These are phyloP conservation scores for Hyaloperonospora brassicae DNA, from an alignment of 352 stramenopile species.

Conservation along the genomic window DNA sequence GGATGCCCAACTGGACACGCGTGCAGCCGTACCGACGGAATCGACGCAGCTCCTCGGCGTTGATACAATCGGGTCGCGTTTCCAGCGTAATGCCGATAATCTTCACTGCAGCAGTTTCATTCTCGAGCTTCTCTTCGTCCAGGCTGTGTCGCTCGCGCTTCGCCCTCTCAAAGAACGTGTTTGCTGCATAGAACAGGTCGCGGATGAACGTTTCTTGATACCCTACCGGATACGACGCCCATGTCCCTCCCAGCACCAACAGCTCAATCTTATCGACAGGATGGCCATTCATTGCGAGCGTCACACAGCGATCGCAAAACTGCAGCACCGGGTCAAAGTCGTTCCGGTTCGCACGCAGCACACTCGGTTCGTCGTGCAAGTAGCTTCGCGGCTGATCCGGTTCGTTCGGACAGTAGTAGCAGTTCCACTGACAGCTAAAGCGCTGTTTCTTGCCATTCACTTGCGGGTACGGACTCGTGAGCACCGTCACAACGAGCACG, in stretches of 20 bases:
- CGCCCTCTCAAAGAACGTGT: slow-evolving; percentile 82
- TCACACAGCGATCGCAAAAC: slow-evolving; percentile 87
- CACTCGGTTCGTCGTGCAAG: slow-evolving; percentile 89
- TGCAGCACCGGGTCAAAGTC: slow-evolving; percentile 89
- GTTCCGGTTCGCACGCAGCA: slow-evolving; percentile 88
- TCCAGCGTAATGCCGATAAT: slow-evolving; percentile 89
- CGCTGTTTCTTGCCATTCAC: slow-evolving; percentile 80
- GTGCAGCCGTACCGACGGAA: slow-evolving; percentile 82
- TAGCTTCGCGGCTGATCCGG: slow-evolving; percentile 88
- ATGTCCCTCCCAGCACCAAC: slow-evolving; percentile 87
- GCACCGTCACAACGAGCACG: slow-evolving; percentile 88
- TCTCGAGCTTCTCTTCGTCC: slow-evolving; percentile 85
- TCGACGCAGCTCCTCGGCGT: slow-evolving; percentile 71
- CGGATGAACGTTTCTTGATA: slow-evolving; percentile 90
- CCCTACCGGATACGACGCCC: slow-evolving; percentile 86
- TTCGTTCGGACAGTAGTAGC: slow-evolving; percentile 93
- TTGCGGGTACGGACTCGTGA: slow-evolving; percentile 86
- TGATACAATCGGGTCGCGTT: slow-evolving; percentile 88
- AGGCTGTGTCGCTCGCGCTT: slow-evolving; percentile 65
- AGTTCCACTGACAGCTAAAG: slow-evolving; percentile 93
- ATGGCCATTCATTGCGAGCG: slow-evolving; percentile 88
- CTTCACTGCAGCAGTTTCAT: slow-evolving; percentile 76
- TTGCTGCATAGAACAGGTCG: slow-evolving; percentile 89
- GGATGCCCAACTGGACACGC: slow-evolving; percentile 85
- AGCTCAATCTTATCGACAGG: slow-evolving; percentile 91